Evolutionary conservation across 108 stramenopile genomes (phyloP), one percentile per base, ranked within the genome.

Genomic region (Nannochloropsis oceanica): DNA sequence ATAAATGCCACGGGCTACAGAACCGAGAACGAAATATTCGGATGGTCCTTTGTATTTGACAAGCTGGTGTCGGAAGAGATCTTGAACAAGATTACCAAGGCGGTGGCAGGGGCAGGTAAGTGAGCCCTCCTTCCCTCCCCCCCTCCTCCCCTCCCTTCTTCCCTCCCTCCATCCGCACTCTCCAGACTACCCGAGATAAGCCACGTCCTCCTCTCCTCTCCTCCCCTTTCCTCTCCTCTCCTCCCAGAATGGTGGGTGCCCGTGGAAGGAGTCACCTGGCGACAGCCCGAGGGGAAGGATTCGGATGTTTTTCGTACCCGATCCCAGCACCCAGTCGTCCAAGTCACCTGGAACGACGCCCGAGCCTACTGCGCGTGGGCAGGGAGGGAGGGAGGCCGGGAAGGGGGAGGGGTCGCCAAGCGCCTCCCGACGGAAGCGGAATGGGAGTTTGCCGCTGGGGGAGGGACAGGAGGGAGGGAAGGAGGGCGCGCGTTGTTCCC

Each of bases 351-450:
- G 90, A 89, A 93, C 80, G 97, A 98, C 90, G 96, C 97, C 22
- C 92, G 93, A 12, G 97, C 96, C 84, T 98, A 95, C 86, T 98
- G 97, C 89, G 88, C 89, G 20, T 98, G 96, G 97, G 87, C 85
- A 12, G 95, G 95, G 11, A 84, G 87, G 26, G 42, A 85, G 87
- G 84, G 43, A 83, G 86, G n/a, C 12, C 42, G 8, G 27, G 8
- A 86, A 59, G 25, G 80, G 81, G 85, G 44, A 27, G 13, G 18
- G 79, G 83, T 27, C 11, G 24, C 20, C 14, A 44, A 84, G 14
- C 27, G 89, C 27, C 81, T 93, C 25, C 92, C 92, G 5, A 92
- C 80, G 42, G 92, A 93, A 81, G 92, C 88, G 26, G 92, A 93
- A 79, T 93, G 92, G 92, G 92, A 93, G 90, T 43, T 44, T 13